Base-by-base conservation (phyloP, 441 rosid genomes). In the Pelargonium citronellum region DNA sequence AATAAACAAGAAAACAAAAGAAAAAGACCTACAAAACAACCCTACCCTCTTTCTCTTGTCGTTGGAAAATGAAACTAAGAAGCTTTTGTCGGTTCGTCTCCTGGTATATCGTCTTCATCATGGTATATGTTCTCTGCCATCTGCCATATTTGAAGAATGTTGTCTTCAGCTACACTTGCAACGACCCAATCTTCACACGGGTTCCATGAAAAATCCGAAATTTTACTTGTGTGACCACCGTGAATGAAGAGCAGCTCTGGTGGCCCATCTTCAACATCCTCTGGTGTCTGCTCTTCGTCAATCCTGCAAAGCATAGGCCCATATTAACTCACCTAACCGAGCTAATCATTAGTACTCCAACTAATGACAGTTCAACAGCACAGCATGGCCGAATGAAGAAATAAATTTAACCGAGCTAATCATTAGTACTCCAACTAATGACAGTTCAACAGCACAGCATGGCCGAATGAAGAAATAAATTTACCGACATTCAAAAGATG, bases 131-230 rank as follows among this genome's bases (percentile, higher is more conserved):
- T 90, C 83, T 94, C 99, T 9, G 97, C 95, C 99, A 94, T 91
- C 84, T 91, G 99, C 99, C 99, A 94, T 74, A 94, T 90, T 72
- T 94, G 99, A 66, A 94, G 97, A 65, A 91, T 94, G 81, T 94
- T 94, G 82, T 94, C 99, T 77, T 94, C 99, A 0, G 97, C 99
- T 44, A 94, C 99, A 75, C 99, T 94, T 24, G 95, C 84, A 57
- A 94, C 64, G 30, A 94, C 99, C 99, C 99, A 94, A 70, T 91
- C 97, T 79, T 94, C 97, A 74, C 95, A 88, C 0, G 99, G 93
- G 80, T 94, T 94, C 99, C 99, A 94, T 6, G 97, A 91, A 78
- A 94, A 94, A 78, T 91, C 99, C 4, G 97, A 91, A 44, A 94
- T 91, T 85, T 94, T 91, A 82, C 97, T 90, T 2, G 97, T 94